Base-by-base conservation (phyloP, 371 early-diverging fungal species). In the Zancudomyces culisetae region DNA sequence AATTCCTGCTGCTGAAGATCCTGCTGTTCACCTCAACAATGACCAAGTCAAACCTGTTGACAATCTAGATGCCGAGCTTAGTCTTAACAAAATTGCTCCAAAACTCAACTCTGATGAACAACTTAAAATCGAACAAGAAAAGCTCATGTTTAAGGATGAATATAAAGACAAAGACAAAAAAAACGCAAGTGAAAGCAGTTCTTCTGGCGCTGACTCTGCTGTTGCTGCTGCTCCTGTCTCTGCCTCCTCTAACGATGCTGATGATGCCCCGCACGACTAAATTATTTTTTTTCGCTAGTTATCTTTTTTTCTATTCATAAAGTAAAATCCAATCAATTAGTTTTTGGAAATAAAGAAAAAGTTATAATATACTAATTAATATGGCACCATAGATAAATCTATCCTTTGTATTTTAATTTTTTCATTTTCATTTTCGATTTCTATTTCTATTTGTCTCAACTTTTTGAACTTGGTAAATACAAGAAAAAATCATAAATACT, bases 11-110 rank as follows among this genome's bases (percentile, higher is more conserved):
- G 48, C 27, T 27, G 27, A 27, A 13, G 13, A 48, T 10, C 6
- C 6, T 4, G 27, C 18, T 26, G 13, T 48, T 4, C 18, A 26
- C 18, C 4, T 23, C 19, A 26, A 15, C n/a, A 27, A 18, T 10
- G n/a, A 15, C 8, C 8, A 48, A 6, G 27, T 29, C 24, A 48
- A 48, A 27, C 48, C 48, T 23, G 26, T 48, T 26, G 48, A 48
- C 26, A 48, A 24, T 27, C 29, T 48, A 18, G 48, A 48, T n/a
- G 48, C n/a, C n/a, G 48, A 48, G n/a, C 19, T 24, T 48, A 20
- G 29, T n/a, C 27, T 48, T 3, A 48, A 48, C n/a, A 18, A 48
- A n/a, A n/a, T 27, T 27, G 48, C n/a, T 26, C 48, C 48, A 4
- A 26, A 48, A 27, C 27, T 48, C 3, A 48, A 48, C 27, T n/a